A percentile compares a stretch with the other conserved stretches of the same genome.
These are phyloP conservation scores for Epicoccum sorghinum DNA, from an alignment of 2,329 filamentous ascomycete genomes.

Conservation along the genomic window DNA sequence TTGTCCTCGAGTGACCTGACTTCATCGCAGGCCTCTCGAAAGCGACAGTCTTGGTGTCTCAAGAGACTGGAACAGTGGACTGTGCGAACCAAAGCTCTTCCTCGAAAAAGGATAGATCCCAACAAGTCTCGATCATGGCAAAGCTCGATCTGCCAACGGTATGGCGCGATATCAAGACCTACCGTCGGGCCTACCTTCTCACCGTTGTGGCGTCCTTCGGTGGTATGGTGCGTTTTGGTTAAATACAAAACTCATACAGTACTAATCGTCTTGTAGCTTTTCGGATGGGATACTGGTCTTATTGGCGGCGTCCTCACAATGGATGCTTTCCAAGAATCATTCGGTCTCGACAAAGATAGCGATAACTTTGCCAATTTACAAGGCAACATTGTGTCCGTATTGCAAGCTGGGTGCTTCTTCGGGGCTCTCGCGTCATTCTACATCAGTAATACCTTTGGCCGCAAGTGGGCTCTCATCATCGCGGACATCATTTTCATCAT, in stretches of 20 bases:
- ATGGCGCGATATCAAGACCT: constrained; percentile 49
- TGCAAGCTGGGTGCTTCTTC: constrained; percentile 54
- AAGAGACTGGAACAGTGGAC: neutral
- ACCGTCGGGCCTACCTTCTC: constrained; percentile 50
- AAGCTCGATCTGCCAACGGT: constrained; percentile 42
- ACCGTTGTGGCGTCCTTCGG: constrained; percentile 53
- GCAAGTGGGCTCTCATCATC: constrained; percentile 50
- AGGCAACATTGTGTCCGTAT: constrained; percentile 53
- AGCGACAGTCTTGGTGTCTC: neutral
- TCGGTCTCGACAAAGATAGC: constrained; percentile 44
- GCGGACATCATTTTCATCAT: constrained; percentile 52
- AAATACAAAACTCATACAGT: neutral
- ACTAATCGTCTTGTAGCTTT: constrained; percentile 23
- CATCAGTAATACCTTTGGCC: constrained; percentile 50
- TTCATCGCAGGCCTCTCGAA: neutral
- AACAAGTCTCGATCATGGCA: constrained; percentile 30
- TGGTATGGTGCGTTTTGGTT: constrained; percentile 36
- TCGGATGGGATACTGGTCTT: constrained; percentile 47
- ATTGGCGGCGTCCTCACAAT: constrained; percentile 52
- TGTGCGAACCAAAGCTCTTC: neutral
- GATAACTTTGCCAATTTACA: constrained; percentile 48
- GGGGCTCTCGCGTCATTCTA: constrained; percentile 53
- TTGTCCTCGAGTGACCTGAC: neutral
- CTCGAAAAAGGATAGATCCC: neutral
- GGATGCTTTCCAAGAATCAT: constrained; percentile 52